phyloP scores from a whole-genome alignment of 768 basidiomycete species.

The Xanthoconium stramineum region DNA sequence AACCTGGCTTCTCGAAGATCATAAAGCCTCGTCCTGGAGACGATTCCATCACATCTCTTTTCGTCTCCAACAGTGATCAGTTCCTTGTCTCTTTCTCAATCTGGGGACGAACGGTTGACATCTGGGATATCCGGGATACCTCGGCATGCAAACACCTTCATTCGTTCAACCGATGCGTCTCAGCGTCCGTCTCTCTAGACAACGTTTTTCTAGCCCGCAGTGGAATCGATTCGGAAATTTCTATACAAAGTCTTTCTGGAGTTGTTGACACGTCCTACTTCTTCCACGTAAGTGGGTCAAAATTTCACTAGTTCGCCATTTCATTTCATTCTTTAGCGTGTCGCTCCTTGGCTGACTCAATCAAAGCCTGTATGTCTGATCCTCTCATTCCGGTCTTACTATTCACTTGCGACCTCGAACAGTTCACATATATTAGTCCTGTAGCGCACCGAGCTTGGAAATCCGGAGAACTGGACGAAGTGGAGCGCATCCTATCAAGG shows the following conservation, averaged over 20 bases:
- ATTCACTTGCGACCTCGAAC: neutral
- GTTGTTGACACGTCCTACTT: neutral
- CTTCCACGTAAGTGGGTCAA: slow-evolving; percentile 1
- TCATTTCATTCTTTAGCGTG: slow-evolving; percentile 2
- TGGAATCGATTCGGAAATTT: neutral
- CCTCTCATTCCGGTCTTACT: neutral
- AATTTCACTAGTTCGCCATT: neutral
- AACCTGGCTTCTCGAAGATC: neutral
- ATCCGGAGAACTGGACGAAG: neutral
- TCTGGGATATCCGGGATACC: slow-evolving; percentile 12
- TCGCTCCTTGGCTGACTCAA: neutral
- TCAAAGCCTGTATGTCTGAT: slow-evolving; percentile 6
- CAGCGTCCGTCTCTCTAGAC: slow-evolving; percentile 4
- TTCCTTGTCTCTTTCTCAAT: slow-evolving; percentile 12
- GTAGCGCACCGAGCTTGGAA: slow-evolving; percentile 5
- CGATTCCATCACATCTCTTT: slow-evolving; percentile 4
- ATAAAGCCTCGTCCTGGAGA: neutral
- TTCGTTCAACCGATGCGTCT: neutral
- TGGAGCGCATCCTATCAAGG: slow-evolving; percentile 6
- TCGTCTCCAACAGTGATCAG: neutral
- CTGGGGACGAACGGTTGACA: slow-evolving; percentile 4
- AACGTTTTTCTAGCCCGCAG: neutral
- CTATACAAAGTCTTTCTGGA: neutral
- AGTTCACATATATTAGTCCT: slow-evolving; percentile 14
- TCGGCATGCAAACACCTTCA: neutral